Evolutionary conservation across 495 filamentous ascomycete species (phyloP), one percentile per base, ranked within the genome.

Genomic region (Melanomma pulvis-pyrius): DNA sequence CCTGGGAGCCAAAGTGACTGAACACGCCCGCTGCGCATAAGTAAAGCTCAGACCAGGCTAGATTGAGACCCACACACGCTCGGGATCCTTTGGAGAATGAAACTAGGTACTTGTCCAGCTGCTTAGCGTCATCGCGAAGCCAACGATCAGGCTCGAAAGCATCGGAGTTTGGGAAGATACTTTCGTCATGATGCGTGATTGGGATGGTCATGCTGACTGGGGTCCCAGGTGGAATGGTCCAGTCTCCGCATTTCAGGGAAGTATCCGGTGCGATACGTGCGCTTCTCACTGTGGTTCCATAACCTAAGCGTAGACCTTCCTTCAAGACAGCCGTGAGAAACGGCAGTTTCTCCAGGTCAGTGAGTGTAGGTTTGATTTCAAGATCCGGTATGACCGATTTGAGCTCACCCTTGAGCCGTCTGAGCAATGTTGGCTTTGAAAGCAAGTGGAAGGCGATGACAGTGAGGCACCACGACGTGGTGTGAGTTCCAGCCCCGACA

Each of bases 281-380:
- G 1, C 81, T 70, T 5, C 82, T 77, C 28, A 74, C 69, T 4
- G 71, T 74, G 50, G 80, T 68, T 11, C 81, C 79, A 52, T 79
- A 78, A 9, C 73, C 74, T 1, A 84, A 54, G 1, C 85, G 80
- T 11, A 86, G 67, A 0, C 73, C 72, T 71, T 87, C 85, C 26
- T 74, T 68, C 15, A 86, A 73, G 0, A 79, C 75, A 11, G 74
- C 83, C 25, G 70, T 72, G 2, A 78, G 60, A 39, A 71, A 77
- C 0, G 75, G 70, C 21, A 77, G 44, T n/a, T 73, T 69, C 9
- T 68, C 65, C 66, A 74, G 70, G 5, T 59, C 61, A 15, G 72
- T 70, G 1, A 67, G 44, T 12, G 21, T 0, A 0, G 62, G 22
- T n/a, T 39, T 36, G 21, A 2, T 41, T 1, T 7, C 17, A 1